Percentiles rank a stretch among this genome's conserved stretches.
These are phyloP conservation scores for Blastocrithidia nonstop DNA, from an alignment of 208 protist species.

Conservation along the genomic window DNA sequence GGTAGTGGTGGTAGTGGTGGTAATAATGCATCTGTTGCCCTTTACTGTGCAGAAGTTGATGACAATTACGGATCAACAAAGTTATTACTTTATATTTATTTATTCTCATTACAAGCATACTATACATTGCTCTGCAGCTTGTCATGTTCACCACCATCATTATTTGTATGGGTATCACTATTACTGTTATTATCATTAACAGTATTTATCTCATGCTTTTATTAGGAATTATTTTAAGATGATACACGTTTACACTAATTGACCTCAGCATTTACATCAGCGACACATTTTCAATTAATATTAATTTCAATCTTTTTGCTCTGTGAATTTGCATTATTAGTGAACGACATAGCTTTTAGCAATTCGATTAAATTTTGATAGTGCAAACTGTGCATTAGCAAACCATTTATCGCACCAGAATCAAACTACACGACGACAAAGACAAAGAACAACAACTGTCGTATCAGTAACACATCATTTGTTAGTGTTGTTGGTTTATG, in stretches of 20 bases:
- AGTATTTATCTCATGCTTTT: constrained; percentile 4
- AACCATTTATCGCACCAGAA: constrained; percentile 5
- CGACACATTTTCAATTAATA: too few relatives aligned
- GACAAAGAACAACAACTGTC: background rate
- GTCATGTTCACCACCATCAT: too few relatives aligned
- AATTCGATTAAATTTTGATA: constrained; percentile 9
- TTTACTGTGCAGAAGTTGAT: background rate
- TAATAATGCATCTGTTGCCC: background rate
- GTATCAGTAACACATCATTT: constrained; percentile 2
- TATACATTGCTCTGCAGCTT: too few relatives aligned
- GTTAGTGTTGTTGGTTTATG: background rate
- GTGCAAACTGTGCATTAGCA: constrained; percentile 9
- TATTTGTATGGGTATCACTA: too few relatives aligned
- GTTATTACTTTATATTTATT: background rate
- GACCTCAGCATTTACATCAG: too few relatives aligned
- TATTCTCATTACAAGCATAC: background rate
- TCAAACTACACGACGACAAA: constrained; percentile 11
- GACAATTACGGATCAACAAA: background rate
- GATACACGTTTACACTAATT: too few relatives aligned
- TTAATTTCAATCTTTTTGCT: too few relatives aligned
- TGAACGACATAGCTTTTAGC: constrained; percentile 6
- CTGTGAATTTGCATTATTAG: too few relatives aligned
- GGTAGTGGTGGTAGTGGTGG: background rate
- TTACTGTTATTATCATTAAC: background rate
- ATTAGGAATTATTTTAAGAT: constrained; percentile 1